These are phyloP conservation scores for Wickerhamiella kazuoi DNA, from an alignment of 805 yeast species.

Conservation along the genomic window DNA sequence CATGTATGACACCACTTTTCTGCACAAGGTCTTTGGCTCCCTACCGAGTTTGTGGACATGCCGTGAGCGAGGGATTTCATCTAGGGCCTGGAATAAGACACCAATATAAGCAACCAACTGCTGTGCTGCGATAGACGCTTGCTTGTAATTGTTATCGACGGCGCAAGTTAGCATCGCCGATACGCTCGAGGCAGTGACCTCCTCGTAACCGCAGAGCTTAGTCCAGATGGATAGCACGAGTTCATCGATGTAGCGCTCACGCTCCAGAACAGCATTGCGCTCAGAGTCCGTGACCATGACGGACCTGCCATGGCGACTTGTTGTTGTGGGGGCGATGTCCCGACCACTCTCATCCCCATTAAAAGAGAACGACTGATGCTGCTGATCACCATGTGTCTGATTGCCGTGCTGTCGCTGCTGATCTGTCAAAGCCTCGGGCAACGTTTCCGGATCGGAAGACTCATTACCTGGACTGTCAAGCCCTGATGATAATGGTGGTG, in stretches of 20 bases:
- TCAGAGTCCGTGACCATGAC: conserved; percentile 1
- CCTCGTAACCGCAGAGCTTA: conserved; percentile 75
- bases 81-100: conserved; percentile 60
- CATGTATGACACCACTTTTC: conserved; percentile 76
- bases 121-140: conserved; percentile 56
- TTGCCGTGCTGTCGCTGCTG: too few relatives aligned
- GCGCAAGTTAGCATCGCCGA: conserved; percentile 82
- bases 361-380: too few relatives aligned
- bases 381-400: neutral
- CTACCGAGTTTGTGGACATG: conserved; percentile 16
- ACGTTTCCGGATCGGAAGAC: neutral
- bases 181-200: conserved; percentile 71
- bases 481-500: neutral
- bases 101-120: conserved; percentile 56
- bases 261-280: conserved; percentile 9
- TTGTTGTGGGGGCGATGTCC: neutral
- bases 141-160: conserved; percentile 48
- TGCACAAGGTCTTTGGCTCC: conserved; percentile 75
- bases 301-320: neutral
- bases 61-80: conserved; percentile 17
- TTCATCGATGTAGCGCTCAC: conserved; percentile 51
- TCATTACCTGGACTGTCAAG: neutral
- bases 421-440: neutral
- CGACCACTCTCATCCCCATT: neutral
- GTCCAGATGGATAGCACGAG: conserved; percentile 59